Percentiles rank a stretch among this genome's conserved stretches.
Conservation (phyloP, 164 flowering plant genomes). For the Tinospora cordifolia region DNA sequence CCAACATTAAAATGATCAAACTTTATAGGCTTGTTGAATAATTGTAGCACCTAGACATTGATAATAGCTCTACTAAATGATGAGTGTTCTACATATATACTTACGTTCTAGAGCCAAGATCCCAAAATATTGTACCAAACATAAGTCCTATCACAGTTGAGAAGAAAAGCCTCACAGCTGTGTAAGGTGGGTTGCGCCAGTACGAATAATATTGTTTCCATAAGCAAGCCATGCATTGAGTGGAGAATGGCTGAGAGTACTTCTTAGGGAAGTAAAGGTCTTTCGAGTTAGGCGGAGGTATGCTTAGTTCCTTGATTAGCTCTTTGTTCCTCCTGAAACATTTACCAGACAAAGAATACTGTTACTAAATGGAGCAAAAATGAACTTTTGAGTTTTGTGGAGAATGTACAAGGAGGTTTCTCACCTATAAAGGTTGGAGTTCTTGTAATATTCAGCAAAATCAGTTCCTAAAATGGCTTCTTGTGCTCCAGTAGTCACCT, state of each 20-base stretch:
- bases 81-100: neutral
- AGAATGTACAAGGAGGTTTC: neutral
- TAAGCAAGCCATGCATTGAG: constrained; percentile 1
- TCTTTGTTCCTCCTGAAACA: constrained; percentile 39
- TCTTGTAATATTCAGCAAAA: constrained; percentile 21
- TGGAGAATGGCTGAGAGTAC: neutral
- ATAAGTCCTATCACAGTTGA: neutral
- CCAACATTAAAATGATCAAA: neutral
- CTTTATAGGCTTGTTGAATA: too few species aligned
- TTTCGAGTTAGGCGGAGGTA: constrained; percentile 19
- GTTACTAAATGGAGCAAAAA: too few species aligned
- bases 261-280: constrained; percentile 3
- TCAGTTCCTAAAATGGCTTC: constrained; percentile 19
- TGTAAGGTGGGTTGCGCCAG: neutral
- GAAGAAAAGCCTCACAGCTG: neutral
- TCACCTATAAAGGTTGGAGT: constrained; percentile 16
- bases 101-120: constrained; percentile 54
- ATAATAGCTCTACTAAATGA: too few species aligned
- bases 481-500: constrained; percentile 19
- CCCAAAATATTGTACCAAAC: constrained; percentile 73
- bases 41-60: too few species aligned
- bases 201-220: neutral
- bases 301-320: constrained; percentile 52
- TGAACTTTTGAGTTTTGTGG: neutral
- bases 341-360: too few species aligned